phyloP scores from a whole-genome alignment of 371 early-diverging fungal species.

The Apophysomyces ossiformis region DNA sequence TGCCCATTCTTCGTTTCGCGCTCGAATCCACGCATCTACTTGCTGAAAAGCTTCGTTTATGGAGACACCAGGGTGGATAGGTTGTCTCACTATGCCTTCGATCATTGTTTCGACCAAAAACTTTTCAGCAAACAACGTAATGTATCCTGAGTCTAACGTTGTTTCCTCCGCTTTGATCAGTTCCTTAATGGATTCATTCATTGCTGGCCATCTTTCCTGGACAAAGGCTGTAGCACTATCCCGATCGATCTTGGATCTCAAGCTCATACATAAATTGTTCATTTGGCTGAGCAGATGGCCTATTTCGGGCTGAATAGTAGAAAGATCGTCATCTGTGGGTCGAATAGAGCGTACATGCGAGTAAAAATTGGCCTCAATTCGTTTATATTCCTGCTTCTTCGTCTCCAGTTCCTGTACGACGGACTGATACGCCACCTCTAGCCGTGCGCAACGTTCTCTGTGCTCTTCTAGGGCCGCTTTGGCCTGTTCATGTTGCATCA shows the following conservation, averaged over 20 bases:
- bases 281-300: slow-evolving; percentile 24
- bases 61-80: slow-evolving; percentile 39
- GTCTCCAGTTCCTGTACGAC: slow-evolving; percentile 29
- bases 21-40: slow-evolving; percentile 35
- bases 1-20: slow-evolving; percentile 37
- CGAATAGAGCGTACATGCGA: slow-evolving; percentile 34
- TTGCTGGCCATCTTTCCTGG: slow-evolving; percentile 27
- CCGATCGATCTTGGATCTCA: slow-evolving; percentile 42
- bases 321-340: slow-evolving; percentile 43
- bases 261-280: slow-evolving; percentile 31
- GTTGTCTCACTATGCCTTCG: slow-evolving; percentile 23
- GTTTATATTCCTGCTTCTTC: slow-evolving; percentile 32
- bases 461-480: slow-evolving; percentile 15
- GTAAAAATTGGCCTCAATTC: slow-evolving; percentile 44
- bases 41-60: slow-evolving; percentile 35
- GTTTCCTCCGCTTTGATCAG: slow-evolving; percentile 6
- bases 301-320: slow-evolving; percentile 33
- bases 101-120: slow-evolving; percentile 28
- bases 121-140: slow-evolving; percentile 33
- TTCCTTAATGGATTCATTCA: slow-evolving; percentile 9
- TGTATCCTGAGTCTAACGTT: slow-evolving; percentile 9
- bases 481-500: slow-evolving; percentile 11
- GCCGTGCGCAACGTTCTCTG: slow-evolving; percentile 1
- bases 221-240: slow-evolving; percentile 33
- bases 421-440: slow-evolving; percentile 23